Base-by-base conservation (phyloP, 495 filamentous ascomycete species). In the Entonaema liquescens region DNA sequence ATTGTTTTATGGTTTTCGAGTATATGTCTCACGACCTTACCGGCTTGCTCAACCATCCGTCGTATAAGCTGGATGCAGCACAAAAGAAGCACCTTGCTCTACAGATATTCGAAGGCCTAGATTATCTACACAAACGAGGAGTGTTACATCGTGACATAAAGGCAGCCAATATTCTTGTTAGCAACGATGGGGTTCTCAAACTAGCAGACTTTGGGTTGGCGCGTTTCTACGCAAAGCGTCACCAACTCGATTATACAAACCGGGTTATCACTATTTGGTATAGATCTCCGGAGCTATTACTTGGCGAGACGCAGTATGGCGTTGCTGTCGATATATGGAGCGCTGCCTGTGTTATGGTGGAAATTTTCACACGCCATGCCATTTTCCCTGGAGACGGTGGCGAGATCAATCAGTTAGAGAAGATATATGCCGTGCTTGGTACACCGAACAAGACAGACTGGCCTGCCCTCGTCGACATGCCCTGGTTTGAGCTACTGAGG, bases 1-100 rank as follows among this genome's bases (percentile, higher is more conserved):
- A 98, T 78, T 99, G 96, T 79, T 98, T 95, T 81, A 99, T 99
- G 96, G 96, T 99, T 8, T 99, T 99, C 69, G 96, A 99, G 76
- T 99, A 99, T 76, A 88, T 98, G 28, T 95, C 95, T 17, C 96
- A 99, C 76, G 96, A 99, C 50, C 71, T 85, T 60, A 85, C 83
- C 5, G 86, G 86, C 17, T 77, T 88, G 40, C 90, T 99, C 65
- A 98, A 98, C 72, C 96, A 99, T 76, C 96, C 96, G 3, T 92
- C 90, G 6, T 98, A 96, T 78, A 90, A 91, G 52, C 88, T 99
- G 13, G 92, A 95, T 12, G 83, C 89, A 9, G 86, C 90, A 0
- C 93, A 98, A 71, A 97, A 97, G 78, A 99, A 99, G 78, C 89
- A 98, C 77, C 86, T 99, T 15, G 92, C 93, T 2, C 90, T 90